Evolutionary conservation across 257 asterid species (phyloP).

Genomic region (Euphrasia confusa): DNA sequence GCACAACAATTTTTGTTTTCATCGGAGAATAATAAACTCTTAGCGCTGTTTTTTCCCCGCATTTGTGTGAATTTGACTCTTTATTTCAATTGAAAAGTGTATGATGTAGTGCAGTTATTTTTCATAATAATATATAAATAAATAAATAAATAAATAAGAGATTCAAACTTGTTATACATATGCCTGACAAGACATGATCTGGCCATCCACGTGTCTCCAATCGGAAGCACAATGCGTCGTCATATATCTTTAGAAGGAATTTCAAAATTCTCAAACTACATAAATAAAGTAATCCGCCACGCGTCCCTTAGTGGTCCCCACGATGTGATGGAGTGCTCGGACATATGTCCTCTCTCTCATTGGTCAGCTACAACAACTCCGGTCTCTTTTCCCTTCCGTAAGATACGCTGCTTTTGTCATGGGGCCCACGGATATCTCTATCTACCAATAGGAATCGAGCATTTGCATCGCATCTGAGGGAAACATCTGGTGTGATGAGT

Average conservation of each 20-base stretch:
- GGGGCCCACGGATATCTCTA: conserved; percentile 44
- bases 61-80: not conserved
- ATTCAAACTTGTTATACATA: not conserved
- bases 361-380: conserved; percentile 22
- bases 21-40: conserved; percentile 6
- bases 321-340: conserved; percentile 29
- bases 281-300: conserved; percentile 28
- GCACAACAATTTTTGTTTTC: not conserved
- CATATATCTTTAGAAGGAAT: not conserved
- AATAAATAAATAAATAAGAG: too few species aligned
- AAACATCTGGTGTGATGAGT: not conserved
- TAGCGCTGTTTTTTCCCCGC: not conserved
- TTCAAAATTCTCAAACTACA: not conserved
- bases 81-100: not conserved
- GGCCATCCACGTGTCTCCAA: conserved; percentile 27
- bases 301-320: conserved; percentile 56
- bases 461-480: not conserved
- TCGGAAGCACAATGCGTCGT: conserved; percentile 9
- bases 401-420: conserved; percentile 38
- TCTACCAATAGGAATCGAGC: conserved; percentile 31
- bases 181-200: conserved; percentile 28
- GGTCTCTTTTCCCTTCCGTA: conserved; percentile 21
- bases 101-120: too few species aligned
- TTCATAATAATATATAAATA: too few species aligned
- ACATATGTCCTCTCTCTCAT: conserved; percentile 29